Conservation (phyloP, 1,284 basidiomycete genomes). For the Leccinum solheimii region DNA sequence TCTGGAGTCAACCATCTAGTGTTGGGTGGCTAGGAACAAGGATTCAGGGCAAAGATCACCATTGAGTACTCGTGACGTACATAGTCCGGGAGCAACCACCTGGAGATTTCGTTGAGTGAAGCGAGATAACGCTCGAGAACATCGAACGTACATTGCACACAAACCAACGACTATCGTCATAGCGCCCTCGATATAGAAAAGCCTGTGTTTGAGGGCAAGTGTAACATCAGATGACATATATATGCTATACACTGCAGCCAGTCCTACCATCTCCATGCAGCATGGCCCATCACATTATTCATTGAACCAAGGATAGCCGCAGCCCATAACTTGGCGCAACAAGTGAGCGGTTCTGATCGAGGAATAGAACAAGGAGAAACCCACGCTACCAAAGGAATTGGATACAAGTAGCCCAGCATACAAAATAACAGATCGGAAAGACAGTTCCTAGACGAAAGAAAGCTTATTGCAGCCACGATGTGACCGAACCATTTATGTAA, state of each 20-base stretch:
- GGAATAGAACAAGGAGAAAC: constrained; percentile 20
- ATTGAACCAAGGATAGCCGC: neutral
- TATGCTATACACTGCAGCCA: neutral
- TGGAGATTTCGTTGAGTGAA: constrained; percentile 19
- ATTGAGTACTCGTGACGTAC: constrained; percentile 31
- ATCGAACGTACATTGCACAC: constrained; percentile 46
- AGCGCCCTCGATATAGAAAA: constrained; percentile 35
- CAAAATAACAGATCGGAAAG: constrained; percentile 68
- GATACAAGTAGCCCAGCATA: constrained; percentile 70
- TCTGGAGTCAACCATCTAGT: constrained; percentile 63
- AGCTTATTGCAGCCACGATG: neutral
- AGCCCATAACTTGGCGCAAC: neutral
- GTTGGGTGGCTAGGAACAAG: constrained; percentile 51
- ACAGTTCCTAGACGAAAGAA: constrained; percentile 48
- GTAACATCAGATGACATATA: neutral
- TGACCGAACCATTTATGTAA: neutral
- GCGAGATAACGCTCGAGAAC: neutral
- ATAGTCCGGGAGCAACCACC: constrained; percentile 42
- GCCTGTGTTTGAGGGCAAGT: constrained; percentile 25
- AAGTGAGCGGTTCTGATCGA: constrained; percentile 43
- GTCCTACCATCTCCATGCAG: constrained; percentile 67
- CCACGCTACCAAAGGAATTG: constrained; percentile 71
- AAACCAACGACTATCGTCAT: constrained; percentile 58
- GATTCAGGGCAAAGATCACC: neutral
- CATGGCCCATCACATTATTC: constrained; percentile 65